phyloP scores from a whole-genome alignment of 257 asterid genomes.

The Plantago major region DNA sequence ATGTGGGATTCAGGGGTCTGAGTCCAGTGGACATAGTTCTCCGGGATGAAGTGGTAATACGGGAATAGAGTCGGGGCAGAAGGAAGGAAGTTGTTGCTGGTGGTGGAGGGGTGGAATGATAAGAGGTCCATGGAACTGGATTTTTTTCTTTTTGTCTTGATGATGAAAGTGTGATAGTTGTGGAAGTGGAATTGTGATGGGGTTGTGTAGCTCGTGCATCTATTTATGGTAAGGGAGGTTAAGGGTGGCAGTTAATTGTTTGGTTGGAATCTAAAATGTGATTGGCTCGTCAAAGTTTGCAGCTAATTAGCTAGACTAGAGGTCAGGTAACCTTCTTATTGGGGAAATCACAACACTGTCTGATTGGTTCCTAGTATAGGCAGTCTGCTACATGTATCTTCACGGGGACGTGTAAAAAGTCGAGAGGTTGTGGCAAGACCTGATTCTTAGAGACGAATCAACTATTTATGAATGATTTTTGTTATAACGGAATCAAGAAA shows the following conservation, averaged over 20 bases:
- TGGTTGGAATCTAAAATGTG: neutral
- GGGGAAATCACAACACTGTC: neutral
- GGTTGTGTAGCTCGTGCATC: neutral
- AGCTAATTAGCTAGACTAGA: neutral
- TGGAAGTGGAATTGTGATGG: neutral
- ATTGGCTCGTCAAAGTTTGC: constrained; percentile 7
- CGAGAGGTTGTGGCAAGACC: too few species aligned
- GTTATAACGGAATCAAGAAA: too few species aligned
- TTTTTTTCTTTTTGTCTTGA: neutral
- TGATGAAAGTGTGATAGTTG: neutral
- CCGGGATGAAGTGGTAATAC: constrained; percentile 33
- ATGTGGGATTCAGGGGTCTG: constrained; percentile 68
- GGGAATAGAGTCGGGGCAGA: constrained; percentile 30
- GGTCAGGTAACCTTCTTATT: neutral
- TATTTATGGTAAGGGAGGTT: neutral
- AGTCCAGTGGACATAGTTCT: constrained; percentile 62
- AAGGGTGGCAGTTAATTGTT: neutral
- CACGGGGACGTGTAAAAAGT: too few species aligned
- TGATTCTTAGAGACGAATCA: too few species aligned
- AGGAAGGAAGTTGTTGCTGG: constrained; percentile 28
- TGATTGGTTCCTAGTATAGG: too few species aligned
- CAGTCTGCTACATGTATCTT: too few species aligned
- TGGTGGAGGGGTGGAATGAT: constrained; percentile 22
- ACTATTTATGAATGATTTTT: too few species aligned
- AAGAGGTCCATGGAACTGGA: constrained; percentile 33